A percentile compares a stretch with the other conserved stretches of the same genome.
phyloP scores from a whole-genome alignment of 495 filamentous ascomycete genomes.

The Oleoguttula mirabilis region DNA sequence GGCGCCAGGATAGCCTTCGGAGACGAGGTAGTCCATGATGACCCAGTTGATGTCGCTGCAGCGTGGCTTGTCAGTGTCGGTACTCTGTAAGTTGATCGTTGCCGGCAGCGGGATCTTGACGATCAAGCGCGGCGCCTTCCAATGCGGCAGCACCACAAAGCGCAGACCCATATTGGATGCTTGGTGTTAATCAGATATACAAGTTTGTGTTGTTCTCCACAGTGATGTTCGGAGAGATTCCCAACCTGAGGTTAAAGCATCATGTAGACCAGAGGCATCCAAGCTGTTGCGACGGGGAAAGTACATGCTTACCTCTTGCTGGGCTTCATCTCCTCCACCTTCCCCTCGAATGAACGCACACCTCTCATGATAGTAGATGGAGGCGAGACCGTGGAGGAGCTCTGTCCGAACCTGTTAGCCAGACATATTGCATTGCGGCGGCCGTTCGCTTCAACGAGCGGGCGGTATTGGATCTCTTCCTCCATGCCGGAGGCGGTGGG shows the following conservation, averaged over 20 bases:
- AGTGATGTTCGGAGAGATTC: conserved; percentile 98
- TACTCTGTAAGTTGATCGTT: not conserved
- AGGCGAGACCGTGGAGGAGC: conserved; percentile 28
- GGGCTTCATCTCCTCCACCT: conserved; percentile 72
- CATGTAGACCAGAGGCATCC: conserved; percentile 36
- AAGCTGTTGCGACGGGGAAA: not conserved
- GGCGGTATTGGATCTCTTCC: not conserved
- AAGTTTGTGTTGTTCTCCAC: conserved; percentile 79
- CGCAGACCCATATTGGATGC: conserved; percentile 3
- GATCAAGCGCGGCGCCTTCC: not conserved
- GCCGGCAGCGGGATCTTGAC: not conserved
- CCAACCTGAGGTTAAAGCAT: conserved; percentile 90
- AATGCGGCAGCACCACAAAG: conserved; percentile 3
- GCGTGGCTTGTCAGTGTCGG: conserved; percentile 25
- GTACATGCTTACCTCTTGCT: conserved; percentile 70
- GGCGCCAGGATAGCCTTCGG: conserved; percentile 86
- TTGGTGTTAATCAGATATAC: conserved; percentile 44
- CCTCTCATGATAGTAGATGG: conserved; percentile 23
- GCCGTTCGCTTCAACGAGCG: not conserved
- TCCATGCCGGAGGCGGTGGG: not conserved
- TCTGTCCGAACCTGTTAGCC: conserved; percentile 17
- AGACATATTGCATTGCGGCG: not conserved
- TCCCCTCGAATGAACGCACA: conserved; percentile 62
- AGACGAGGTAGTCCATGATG: conserved; percentile 95
- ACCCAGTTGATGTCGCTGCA: conserved; percentile 84